phyloP scores from a whole-genome alignment of 2,329 filamentous ascomycete species.

The Pestalotiopsis sp. region DNA sequence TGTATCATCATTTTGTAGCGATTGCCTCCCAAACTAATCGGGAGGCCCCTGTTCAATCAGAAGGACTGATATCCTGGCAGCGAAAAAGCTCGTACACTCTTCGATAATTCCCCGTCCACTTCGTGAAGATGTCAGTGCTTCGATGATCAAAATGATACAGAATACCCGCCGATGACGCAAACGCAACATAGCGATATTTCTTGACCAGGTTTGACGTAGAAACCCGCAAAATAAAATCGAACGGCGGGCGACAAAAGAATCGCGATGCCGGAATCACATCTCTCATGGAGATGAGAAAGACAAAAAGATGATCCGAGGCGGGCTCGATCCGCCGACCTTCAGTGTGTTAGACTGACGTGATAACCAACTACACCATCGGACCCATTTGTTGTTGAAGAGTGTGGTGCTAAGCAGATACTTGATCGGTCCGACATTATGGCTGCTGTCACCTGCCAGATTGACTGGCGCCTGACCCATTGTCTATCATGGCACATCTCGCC shows the following conservation, averaged over 20 bases:
- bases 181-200: neutral
- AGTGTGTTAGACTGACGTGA: slow-evolving; percentile 12
- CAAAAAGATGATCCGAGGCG: slow-evolving; percentile 10
- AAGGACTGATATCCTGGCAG: neutral
- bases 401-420: too few species aligned
- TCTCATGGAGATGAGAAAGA: neutral
- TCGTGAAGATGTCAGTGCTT: neutral
- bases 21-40: too few species aligned
- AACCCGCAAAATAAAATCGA: neutral
- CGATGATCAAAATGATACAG: neutral
- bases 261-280: neutral
- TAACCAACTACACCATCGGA: slow-evolving; percentile 13
- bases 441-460: too few species aligned
- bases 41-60: too few species aligned
- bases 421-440: too few species aligned
- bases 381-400: neutral
- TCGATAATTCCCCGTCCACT: neutral
- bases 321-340: slow-evolving; percentile 12
- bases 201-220: neutral
- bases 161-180: neutral
- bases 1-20: neutral
- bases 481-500: too few species aligned
- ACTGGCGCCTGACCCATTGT: too few species aligned
- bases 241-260: neutral
- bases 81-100: neutral